Conservation (phyloP, 495 filamentous ascomycete genomes). For the Penicillium flavigenum region DNA sequence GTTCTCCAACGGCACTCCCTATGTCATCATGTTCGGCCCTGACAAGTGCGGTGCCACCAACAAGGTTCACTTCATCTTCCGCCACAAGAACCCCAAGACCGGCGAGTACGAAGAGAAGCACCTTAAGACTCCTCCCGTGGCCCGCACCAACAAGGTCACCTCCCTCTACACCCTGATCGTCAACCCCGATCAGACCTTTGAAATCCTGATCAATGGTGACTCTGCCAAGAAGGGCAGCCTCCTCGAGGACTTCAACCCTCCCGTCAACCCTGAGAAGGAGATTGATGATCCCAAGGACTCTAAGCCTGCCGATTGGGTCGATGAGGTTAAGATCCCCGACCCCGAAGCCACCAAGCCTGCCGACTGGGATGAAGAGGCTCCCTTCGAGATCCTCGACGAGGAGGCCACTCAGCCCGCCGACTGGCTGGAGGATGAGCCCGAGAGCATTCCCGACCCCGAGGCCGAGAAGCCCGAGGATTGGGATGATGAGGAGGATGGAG, state of each 20-base stretch:
- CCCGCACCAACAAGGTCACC: slow-evolving; percentile 84
- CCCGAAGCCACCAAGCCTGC: slow-evolving; percentile 94
- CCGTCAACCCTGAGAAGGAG: slow-evolving; percentile 94
- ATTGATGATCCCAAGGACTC: slow-evolving; percentile 94
- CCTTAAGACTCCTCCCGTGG: slow-evolving; percentile 76
- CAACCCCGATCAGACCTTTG: slow-evolving; percentile 90
- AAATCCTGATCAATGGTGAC: slow-evolving; percentile 87
- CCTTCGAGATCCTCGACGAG: slow-evolving; percentile 92
- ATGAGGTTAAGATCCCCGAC: slow-evolving; percentile 84
- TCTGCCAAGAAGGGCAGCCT: slow-evolving; percentile 84
- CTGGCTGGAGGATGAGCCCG: slow-evolving; percentile 92
- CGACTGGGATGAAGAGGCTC: slow-evolving; percentile 99
- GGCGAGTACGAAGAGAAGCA: slow-evolving; percentile 99
- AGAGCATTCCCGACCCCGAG: slow-evolving; percentile 87
- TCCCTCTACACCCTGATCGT: slow-evolving; percentile 96
- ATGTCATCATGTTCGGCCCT: slow-evolving; percentile 99
- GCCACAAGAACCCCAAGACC: slow-evolving; percentile 99
- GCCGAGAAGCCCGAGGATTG: slow-evolving; percentile 99
- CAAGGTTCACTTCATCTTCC: slow-evolving; percentile 99
- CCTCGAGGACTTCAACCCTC: slow-evolving; percentile 87
- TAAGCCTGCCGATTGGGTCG: slow-evolving; percentile 96
- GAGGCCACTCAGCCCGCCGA: slow-evolving; percentile 88
- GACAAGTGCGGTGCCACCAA: slow-evolving; percentile 99
- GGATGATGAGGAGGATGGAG: slow-evolving; percentile 99
- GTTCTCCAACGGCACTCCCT: slow-evolving; percentile 96